A percentile compares a stretch with the other conserved stretches of the same genome.
phyloP scores from a whole-genome alignment of 106 monocot genomes.

The Dioscorea dumetorum region DNA sequence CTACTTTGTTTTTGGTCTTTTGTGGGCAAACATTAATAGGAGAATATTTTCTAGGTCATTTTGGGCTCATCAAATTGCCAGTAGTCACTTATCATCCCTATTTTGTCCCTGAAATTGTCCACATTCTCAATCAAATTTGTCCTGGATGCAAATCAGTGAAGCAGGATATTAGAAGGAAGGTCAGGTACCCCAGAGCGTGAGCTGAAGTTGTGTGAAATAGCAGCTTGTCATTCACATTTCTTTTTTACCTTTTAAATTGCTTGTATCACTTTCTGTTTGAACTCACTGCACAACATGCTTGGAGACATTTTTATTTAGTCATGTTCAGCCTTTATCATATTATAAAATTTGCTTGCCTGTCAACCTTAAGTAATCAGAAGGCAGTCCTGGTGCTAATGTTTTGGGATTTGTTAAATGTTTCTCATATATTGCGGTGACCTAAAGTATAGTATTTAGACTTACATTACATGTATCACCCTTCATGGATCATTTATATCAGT shows the following conservation, averaged over 20 bases:
- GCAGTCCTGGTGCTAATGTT: no score
- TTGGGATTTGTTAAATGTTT: no score
- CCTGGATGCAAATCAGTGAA: conserved; percentile 60
- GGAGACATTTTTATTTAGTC: no score
- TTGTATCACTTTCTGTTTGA: not conserved
- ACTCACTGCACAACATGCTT: not conserved
- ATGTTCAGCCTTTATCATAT: not conserved
- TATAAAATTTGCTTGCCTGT: not conserved
- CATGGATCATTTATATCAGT: no score
- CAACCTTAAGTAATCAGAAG: not conserved
- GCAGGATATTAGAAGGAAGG: conserved; percentile 24
- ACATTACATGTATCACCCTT: no score
- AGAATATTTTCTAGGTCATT: conserved; percentile 52
- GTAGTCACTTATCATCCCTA: conserved; percentile 57
- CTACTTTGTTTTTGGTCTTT: not conserved
- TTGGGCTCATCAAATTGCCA: conserved; percentile 65
- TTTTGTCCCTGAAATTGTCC: conserved; percentile 61
- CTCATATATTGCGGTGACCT: no score
- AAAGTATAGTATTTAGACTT: no score
- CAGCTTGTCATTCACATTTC: not conserved
- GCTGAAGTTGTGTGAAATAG: not conserved
- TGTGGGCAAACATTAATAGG: not conserved
- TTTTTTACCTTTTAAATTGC: not conserved
- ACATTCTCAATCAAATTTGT: conserved; percentile 79
- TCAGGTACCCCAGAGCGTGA: conserved; percentile 1